phyloP scores from a whole-genome alignment of 2,329 filamentous ascomycete genomes.

The Colletotrichum sp. region DNA sequence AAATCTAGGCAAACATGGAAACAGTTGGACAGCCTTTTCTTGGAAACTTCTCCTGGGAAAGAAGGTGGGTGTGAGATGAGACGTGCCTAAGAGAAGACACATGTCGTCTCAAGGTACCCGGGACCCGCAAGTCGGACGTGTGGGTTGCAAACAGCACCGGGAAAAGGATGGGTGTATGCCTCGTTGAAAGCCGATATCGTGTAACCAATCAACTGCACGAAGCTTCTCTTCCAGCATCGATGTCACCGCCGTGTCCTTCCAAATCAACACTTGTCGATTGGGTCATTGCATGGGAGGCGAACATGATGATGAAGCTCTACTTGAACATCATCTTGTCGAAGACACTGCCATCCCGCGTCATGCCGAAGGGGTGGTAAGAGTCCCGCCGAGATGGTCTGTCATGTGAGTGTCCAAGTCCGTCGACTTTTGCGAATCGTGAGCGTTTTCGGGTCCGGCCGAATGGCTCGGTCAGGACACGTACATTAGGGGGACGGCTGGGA shows the following conservation, averaged over 20 bases:
- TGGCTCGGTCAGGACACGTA: neutral
- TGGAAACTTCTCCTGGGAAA: neutral
- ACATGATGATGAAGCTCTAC: neutral
- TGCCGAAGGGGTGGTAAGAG: conserved; percentile 3
- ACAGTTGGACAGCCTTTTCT: neutral
- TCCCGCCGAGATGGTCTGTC: neutral
- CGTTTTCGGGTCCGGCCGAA: conserved; percentile 10
- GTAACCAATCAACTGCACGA: neutral
- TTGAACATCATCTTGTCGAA: neutral
- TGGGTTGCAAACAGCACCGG: neutral
- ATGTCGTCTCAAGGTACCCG: neutral
- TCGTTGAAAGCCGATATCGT: neutral
- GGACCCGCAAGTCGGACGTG: neutral
- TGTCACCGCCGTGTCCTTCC: neutral
- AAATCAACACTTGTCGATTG: neutral
- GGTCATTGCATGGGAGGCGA: neutral
- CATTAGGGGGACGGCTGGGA: neutral
- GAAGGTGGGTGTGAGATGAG: neutral
- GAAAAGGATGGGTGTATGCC: neutral
- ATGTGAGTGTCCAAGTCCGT: conserved; percentile 2
- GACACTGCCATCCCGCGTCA: neutral
- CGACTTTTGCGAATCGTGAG: neutral
- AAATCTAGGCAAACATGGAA: conserved; percentile 10
- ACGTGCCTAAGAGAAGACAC: neutral
- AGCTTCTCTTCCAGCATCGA: neutral